A percentile compares a stretch with the other conserved stretches of the same genome.
Evolutionary conservation across 208 protist species (phyloP).

Genomic region (Trypanosoma lewisi): DNA sequence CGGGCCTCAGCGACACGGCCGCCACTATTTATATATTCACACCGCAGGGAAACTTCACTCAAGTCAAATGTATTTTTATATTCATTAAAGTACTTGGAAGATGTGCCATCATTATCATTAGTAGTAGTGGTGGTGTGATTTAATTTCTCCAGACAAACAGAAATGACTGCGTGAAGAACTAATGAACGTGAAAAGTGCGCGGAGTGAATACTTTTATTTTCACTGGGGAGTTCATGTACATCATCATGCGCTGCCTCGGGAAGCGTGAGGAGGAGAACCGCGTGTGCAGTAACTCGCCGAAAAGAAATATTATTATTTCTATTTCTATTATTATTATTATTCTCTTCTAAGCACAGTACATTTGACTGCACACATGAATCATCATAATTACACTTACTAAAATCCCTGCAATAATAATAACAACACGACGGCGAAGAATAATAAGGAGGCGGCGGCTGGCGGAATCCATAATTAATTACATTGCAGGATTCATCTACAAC

Average conservation of each 20-base stretch:
- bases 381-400: too few species aligned
- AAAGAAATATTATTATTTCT: neutral
- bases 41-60: constrained; percentile 24
- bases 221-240: neutral
- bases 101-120: neutral
- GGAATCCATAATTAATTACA: constrained; percentile 12
- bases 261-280: constrained; percentile 16
- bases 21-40: constrained; percentile 19
- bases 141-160: constrained; percentile 7
- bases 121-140: neutral
- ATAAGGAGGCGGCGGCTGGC: neutral
- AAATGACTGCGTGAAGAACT: constrained; percentile 15
- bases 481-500: constrained; percentile 41
- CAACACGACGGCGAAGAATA: too few species aligned
- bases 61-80: constrained; percentile 35
- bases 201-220: neutral
- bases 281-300: constrained; percentile 12
- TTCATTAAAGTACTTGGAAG: too few species aligned
- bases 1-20: constrained; percentile 20
- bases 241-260: constrained; percentile 4
- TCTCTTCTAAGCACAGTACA: too few species aligned
- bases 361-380: too few species aligned
- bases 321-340: neutral
- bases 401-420: too few species aligned
- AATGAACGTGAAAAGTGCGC: constrained; percentile 16